These are phyloP conservation scores for Xylaria polymorpha DNA, from an alignment of 2,329 filamentous ascomycete species.

Conservation along the genomic window DNA sequence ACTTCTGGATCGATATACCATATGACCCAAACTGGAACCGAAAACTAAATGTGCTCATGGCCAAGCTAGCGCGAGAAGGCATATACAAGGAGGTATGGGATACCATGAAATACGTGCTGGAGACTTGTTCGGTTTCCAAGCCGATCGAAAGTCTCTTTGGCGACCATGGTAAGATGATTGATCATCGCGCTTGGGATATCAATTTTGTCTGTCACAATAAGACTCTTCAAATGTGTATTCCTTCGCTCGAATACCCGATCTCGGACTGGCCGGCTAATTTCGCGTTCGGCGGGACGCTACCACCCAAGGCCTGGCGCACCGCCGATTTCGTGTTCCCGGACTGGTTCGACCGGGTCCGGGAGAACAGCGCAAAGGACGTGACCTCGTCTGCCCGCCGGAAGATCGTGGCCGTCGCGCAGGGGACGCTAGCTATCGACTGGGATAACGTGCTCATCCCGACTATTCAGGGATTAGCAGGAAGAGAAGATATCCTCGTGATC, in stretches of 20 bases:
- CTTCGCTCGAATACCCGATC: slow-evolving; percentile 55
- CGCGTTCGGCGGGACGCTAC: slow-evolving; percentile 57
- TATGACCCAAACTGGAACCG: slow-evolving; percentile 21
- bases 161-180: slow-evolving; percentile 31
- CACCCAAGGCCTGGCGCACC: slow-evolving; percentile 49
- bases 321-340: slow-evolving; percentile 51
- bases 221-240: slow-evolving; percentile 53
- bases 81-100: slow-evolving; percentile 30
- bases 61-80: slow-evolving; percentile 28
- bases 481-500: slow-evolving; percentile 55
- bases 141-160: slow-evolving; percentile 28
- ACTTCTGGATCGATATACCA: slow-evolving; percentile 29
- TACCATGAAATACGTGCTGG: slow-evolving; percentile 7
- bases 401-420: slow-evolving; percentile 61
- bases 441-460: slow-evolving; percentile 59
- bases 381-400: slow-evolving; percentile 47
- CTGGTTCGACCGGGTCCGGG: slow-evolving; percentile 56
- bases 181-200: slow-evolving; percentile 40
- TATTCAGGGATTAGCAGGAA: slow-evolving; percentile 55
- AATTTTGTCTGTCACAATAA: slow-evolving; percentile 50
- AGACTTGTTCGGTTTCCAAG: slow-evolving; percentile 21
- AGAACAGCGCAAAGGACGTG: slow-evolving; percentile 53
- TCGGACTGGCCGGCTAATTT: slow-evolving; percentile 54
- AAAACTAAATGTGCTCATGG: slow-evolving; percentile 26
- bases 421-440: slow-evolving; percentile 57